Conservation (phyloP, 2,329 filamentous ascomycete species). For the Whalleya microplaca region DNA sequence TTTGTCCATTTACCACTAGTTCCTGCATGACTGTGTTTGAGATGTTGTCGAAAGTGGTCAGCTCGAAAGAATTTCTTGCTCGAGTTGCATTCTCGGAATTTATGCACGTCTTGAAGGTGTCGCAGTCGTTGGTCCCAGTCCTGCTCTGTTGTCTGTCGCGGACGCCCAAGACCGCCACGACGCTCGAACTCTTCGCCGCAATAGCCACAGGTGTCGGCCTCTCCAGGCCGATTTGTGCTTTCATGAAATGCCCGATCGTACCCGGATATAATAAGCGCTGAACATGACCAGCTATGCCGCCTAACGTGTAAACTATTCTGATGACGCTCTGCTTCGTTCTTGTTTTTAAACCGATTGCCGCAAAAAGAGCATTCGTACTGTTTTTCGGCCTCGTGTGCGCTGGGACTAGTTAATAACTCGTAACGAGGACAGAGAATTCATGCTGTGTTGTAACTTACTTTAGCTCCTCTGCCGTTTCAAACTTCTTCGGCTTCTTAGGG, state of each 20-base stretch:
- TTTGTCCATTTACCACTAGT: conserved; percentile 99
- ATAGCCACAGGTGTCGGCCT: conserved; percentile 86
- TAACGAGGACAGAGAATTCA: conserved; percentile 9
- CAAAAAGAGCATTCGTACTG: conserved; percentile 94
- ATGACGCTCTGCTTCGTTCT: conserved; percentile 95
- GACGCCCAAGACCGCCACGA: conserved; percentile 47
- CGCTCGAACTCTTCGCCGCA: conserved; percentile 87
- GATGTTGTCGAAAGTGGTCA: conserved; percentile 96
- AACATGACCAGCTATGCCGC: conserved; percentile 95
- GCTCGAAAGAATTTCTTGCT: conserved; percentile 98
- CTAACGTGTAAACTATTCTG: conserved; percentile 93
- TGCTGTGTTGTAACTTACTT: conserved; percentile 59
- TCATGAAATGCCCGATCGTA: conserved; percentile 86
- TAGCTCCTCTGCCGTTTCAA: conserved; percentile 81
- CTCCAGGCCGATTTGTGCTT: conserved; percentile 67
- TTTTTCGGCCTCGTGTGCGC: conserved; percentile 89
- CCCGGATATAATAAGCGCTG: conserved; percentile 67
- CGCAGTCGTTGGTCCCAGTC: conserved; percentile 88
- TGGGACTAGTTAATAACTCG: conserved; percentile 44
- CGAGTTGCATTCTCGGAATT: conserved; percentile 97
- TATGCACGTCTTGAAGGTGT: conserved; percentile 89
- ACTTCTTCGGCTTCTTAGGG: conserved; percentile 96
- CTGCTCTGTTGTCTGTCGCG: conserved; percentile 67
- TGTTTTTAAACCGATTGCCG: conserved; percentile 97
- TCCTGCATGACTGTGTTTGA: conserved; percentile 96